phyloP scores from a whole-genome alignment of 2,329 filamentous ascomycete species.

The Talaromyces sp. region DNA sequence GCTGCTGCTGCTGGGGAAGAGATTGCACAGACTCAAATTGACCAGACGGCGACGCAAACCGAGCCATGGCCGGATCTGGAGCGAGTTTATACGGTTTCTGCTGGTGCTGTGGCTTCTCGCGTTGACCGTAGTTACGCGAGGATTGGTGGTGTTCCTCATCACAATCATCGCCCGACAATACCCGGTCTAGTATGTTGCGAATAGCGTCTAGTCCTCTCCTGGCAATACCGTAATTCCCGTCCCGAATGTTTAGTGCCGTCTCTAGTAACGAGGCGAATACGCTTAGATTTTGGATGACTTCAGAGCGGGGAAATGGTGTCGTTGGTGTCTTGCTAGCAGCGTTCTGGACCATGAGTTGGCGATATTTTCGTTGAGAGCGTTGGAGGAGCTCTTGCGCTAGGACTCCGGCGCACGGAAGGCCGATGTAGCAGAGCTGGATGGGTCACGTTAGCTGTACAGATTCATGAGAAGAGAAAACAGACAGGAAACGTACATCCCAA shows the following conservation, averaged over 20 bases:
- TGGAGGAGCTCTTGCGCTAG: slow-evolving; percentile 25
- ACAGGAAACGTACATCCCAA: slow-evolving; percentile 10
- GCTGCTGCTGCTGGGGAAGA: background rate
- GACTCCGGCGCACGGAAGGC: slow-evolving; percentile 25
- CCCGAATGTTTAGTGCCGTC: slow-evolving; percentile 15
- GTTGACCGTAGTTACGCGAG: background rate
- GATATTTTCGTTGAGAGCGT: slow-evolving; percentile 18
- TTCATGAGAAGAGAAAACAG: background rate
- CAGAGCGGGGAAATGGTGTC: slow-evolving; percentile 21
- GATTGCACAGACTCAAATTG: background rate
- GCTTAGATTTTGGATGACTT: slow-evolving; percentile 25
- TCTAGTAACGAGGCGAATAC: slow-evolving; percentile 22
- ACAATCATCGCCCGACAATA: slow-evolving; percentile 16
- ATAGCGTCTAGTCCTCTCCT: slow-evolving; percentile 19
- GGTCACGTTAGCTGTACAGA: background rate
- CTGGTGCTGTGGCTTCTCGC: background rate
- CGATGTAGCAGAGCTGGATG: slow-evolving; percentile 22
- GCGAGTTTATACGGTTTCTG: background rate
- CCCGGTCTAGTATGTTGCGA: slow-evolving; percentile 21
- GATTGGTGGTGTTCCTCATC: background rate
- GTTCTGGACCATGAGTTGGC: background rate
- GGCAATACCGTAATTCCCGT: slow-evolving; percentile 20
- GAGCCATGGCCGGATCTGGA: background rate
- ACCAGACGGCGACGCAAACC: background rate
- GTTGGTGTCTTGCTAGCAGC: background rate